Evolutionary conservation across 768 basidiomycete species (phyloP), one percentile per base, ranked within the genome.

Genomic region (Baorangia bicolor): DNA sequence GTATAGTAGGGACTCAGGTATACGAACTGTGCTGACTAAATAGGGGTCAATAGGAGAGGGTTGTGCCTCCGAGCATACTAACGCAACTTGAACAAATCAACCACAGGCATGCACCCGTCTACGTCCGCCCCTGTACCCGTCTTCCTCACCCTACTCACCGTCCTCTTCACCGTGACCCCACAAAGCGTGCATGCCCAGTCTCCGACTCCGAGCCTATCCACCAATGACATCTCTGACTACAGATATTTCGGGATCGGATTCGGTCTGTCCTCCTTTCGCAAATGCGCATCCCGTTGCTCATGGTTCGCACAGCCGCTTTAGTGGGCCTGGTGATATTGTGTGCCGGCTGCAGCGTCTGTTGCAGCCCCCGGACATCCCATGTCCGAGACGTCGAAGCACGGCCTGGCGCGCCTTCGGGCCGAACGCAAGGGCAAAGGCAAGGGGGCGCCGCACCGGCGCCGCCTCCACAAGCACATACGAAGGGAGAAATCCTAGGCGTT

Each of bases 111-210:
- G 43, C 21, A 7, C 28, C 27, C 48, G 18, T n/a, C 20, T 13
- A 16, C 27, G 18, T 37, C n/a, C 1, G 16, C 5, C 20, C 34
- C 23, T n/a, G 14, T n/a, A 12, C 10, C 34, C 20, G 10, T 27
- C 31, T 16, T 41, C 10, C 6, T 46, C 52, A 13, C 20, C 37
- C 14, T 34, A 3, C 25, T 56, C 44, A 9, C 39, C 38, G 2
- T 46, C 21, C 21, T 59, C 30, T 11, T 38, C 47, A 11, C 28
- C n/a, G 5, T 38, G 21, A 39, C 13, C 43, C 37, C 49, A 25
- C 30, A 2, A 20, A 34, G 31, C 12, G 56, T 23, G 37, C 35
- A 39, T 33, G 56, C 57, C 16, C 56, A 58, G 5, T 3, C 31
- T 6, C 9, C 30, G 11, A 27, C 9, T 8, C 37, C 45, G 9